Evolutionary conservation across 345 rosid species (phyloP).

Genomic region (Citrus mangshanensis): DNA sequence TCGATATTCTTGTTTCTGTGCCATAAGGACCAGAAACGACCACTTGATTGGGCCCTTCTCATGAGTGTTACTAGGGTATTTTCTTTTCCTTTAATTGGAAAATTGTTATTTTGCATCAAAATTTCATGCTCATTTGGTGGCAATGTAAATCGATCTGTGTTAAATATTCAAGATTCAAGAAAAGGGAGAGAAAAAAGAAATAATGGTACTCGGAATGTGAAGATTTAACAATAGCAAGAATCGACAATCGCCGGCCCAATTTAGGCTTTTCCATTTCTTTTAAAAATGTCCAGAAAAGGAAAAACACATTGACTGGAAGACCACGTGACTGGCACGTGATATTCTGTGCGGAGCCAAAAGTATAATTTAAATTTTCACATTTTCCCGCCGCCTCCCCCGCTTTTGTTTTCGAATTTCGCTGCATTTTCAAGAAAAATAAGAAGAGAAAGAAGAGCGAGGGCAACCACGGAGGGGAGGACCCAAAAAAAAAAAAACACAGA

Average conservation of each 20-base stretch:
- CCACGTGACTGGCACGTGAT: constrained; percentile 15
- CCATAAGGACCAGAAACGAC: too few species aligned
- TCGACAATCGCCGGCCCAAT: neutral
- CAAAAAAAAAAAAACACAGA: neutral
- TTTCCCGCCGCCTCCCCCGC: constrained; percentile 21
- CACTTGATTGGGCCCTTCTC: too few species aligned
- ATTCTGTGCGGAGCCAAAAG: neutral
- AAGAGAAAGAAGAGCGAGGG: neutral
- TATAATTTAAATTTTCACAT: neutral
- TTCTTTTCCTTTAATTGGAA: neutral
- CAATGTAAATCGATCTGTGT: neutral
- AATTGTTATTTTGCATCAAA: neutral
- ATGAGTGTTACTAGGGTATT: too few species aligned
- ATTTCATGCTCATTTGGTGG: neutral
- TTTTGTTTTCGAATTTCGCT: constrained; percentile 12
- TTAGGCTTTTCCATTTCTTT: neutral
- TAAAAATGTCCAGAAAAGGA: neutral
- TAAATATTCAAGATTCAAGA: neutral
- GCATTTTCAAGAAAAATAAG: constrained; percentile 9
- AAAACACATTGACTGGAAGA: neutral
- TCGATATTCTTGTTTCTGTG: too few species aligned
- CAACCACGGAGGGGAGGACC: neutral
- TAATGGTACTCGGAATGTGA: too few species aligned
- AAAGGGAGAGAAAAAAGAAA: too few species aligned
- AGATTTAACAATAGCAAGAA: neutral